Evolutionary conservation across 169 alveolate species (phyloP).

Genomic region (Babesia bovis): DNA sequence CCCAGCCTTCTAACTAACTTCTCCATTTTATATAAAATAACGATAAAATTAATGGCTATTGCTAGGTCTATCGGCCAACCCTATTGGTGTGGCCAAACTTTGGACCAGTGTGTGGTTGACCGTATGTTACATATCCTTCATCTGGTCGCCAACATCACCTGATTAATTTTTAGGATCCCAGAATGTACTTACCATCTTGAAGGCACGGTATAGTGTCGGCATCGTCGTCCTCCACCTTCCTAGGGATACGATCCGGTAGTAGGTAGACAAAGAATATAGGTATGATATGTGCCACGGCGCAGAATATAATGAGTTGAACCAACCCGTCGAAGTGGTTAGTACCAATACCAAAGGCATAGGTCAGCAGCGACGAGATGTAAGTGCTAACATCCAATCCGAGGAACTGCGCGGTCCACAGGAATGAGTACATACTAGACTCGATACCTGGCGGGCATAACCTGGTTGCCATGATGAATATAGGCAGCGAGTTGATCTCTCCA

Average conservation of each 20-base stretch:
- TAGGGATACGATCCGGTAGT: conserved; percentile 65
- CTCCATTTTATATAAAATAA: conserved; percentile 57
- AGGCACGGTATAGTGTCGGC: conserved; percentile 22
- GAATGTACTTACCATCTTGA: not conserved
- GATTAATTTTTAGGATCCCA: not conserved
- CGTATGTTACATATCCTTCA: not conserved
- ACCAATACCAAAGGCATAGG: conserved; percentile 74
- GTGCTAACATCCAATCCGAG: conserved; percentile 83
- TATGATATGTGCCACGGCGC: conserved; percentile 69
- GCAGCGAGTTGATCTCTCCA: conserved; percentile 82
- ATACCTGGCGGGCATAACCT: conserved; percentile 85
- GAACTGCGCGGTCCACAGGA: conserved; percentile 79
- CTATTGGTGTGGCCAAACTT: not conserved
- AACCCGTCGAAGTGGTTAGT: conserved; percentile 72
- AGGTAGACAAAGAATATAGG: conserved; percentile 68
- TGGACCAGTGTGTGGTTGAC: not conserved
- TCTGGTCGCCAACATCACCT: not conserved
- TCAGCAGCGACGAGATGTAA: conserved; percentile 74
- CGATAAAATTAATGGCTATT: not conserved
- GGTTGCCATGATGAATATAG: conserved; percentile 83
- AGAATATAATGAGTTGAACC: conserved; percentile 64
- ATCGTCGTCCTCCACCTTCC: conserved; percentile 35
- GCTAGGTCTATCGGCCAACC: not conserved
- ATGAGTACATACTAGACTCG: conserved; percentile 85
- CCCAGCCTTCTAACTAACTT: conserved; percentile 71